Percentiles rank a stretch among this genome's conserved stretches.
Evolutionary conservation across 202 grass and related monocot species (phyloP).

Genomic region (Panicum virgatum): DNA sequence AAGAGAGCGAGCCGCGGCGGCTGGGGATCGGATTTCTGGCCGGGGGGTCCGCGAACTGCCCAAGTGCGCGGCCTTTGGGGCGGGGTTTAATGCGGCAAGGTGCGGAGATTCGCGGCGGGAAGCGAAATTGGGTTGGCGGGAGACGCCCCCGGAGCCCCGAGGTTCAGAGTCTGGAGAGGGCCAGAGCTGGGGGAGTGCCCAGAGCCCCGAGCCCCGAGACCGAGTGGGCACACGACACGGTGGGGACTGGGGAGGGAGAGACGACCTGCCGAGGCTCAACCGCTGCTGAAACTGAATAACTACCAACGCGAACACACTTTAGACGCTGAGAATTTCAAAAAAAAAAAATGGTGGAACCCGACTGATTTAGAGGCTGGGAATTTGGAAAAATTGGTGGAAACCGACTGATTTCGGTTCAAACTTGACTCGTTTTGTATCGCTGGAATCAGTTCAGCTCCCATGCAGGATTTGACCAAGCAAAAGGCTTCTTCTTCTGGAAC

Average conservation of each 20-base stretch:
- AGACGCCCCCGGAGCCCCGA: background rate
- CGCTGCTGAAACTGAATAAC: background rate
- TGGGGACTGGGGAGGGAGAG: background rate
- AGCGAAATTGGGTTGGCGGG: constrained; percentile 52
- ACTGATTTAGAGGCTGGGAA: background rate
- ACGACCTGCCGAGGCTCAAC: background rate
- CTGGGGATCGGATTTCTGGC: constrained; percentile 1
- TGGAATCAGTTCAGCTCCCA: background rate
- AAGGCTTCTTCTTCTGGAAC: no score
- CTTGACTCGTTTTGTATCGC: background rate
- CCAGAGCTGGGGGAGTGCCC: background rate
- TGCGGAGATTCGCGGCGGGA: constrained; percentile 34
- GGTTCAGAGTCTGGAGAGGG: constrained; percentile 21
- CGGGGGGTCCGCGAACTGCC: background rate
- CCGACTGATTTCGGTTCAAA: background rate
- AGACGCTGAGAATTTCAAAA: no score
- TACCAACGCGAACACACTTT: no score
- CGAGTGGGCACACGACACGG: background rate
- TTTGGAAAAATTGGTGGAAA: background rate
- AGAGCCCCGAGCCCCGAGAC: no score
- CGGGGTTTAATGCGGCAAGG: constrained; percentile 10
- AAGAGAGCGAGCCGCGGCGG: constrained; percentile 9
- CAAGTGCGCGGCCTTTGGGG: background rate
- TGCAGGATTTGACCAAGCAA: background rate
- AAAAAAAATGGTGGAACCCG: background rate